Percentiles rank a stretch among this genome's conserved stretches.
Evolutionary conservation across 257 asterid species (phyloP).

Genomic region (Solanum piurae): DNA sequence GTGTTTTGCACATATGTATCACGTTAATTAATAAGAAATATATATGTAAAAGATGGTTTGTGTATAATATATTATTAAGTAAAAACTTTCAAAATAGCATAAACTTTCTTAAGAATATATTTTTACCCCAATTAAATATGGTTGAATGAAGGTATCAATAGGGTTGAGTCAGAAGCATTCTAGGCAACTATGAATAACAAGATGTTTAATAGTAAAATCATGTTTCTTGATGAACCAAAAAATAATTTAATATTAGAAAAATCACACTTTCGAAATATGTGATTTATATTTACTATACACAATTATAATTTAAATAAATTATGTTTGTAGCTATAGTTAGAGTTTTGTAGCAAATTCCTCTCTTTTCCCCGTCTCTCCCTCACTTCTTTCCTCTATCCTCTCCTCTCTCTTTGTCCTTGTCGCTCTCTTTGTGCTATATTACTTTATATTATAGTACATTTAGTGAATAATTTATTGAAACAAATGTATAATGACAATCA

Average conservation of each 20-base stretch:
- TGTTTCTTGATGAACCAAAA: not conserved
- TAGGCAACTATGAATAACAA: not conserved
- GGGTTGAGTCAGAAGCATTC: not conserved
- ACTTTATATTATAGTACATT: too few species aligned
- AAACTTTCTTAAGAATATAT: not conserved
- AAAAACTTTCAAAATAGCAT: too few species aligned
- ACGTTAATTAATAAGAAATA: too few species aligned
- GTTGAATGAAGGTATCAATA: not conserved
- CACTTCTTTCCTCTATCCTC: not conserved
- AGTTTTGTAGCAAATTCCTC: too few species aligned
- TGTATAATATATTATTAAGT: not conserved
- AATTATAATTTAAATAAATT: too few species aligned
- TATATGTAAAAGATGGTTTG: not conserved
- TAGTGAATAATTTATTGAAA: too few species aligned
- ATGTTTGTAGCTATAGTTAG: too few species aligned
- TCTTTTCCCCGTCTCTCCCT: not conserved
- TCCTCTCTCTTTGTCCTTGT: not conserved
- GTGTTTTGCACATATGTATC: not conserved
- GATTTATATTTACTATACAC: not conserved
- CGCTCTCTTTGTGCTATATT: not conserved
- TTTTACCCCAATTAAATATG: not conserved
- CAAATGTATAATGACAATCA: too few species aligned
- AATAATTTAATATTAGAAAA: not conserved
- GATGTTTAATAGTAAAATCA: not conserved
- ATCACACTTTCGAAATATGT: too few species aligned